Percentiles rank a stretch among this genome's conserved stretches.
Conservation (phyloP, 495 filamentous ascomycete genomes). For the Daldinia caldariorum region DNA sequence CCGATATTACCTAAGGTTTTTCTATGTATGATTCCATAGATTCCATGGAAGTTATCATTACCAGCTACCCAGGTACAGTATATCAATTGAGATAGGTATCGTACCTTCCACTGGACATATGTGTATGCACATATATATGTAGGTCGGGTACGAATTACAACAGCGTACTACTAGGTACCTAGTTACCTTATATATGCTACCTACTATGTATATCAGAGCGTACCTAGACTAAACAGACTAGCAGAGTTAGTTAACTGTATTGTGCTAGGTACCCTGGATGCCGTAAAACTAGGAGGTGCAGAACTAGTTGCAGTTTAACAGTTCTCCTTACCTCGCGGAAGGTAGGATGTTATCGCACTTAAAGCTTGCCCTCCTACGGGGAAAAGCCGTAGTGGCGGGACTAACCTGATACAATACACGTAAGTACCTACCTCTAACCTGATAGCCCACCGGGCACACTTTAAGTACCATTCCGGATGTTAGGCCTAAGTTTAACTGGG, state of each 20-base stretch:
- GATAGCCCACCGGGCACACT: not conserved
- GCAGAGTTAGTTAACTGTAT: not conserved
- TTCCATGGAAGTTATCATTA: constrained; percentile 4
- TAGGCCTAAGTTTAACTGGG: constrained; percentile 7
- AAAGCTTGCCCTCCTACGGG: not conserved
- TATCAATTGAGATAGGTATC: too few species aligned
- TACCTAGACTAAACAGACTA: not conserved
- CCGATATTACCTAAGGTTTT: constrained; percentile 20
- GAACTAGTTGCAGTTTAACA: not conserved
- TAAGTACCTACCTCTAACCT: too few species aligned
- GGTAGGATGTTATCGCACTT: not conserved
- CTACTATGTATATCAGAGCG: not conserved
- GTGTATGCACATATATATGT: too few species aligned
- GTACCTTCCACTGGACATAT: too few species aligned
- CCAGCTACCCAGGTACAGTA: constrained; percentile 1
- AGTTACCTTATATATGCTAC: not conserved
- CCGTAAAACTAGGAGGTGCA: too few species aligned
- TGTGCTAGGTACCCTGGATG: not conserved
- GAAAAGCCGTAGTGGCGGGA: constrained; percentile 2
- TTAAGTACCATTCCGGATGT: constrained; percentile 22
- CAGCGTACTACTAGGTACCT: not conserved
- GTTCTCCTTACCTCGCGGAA: not conserved
- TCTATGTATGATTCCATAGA: not conserved
- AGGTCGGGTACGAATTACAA: too few species aligned
- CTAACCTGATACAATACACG: not conserved